Conservation (phyloP, 2,329 filamentous ascomycete species). For the Diaporthe humulicola region DNA sequence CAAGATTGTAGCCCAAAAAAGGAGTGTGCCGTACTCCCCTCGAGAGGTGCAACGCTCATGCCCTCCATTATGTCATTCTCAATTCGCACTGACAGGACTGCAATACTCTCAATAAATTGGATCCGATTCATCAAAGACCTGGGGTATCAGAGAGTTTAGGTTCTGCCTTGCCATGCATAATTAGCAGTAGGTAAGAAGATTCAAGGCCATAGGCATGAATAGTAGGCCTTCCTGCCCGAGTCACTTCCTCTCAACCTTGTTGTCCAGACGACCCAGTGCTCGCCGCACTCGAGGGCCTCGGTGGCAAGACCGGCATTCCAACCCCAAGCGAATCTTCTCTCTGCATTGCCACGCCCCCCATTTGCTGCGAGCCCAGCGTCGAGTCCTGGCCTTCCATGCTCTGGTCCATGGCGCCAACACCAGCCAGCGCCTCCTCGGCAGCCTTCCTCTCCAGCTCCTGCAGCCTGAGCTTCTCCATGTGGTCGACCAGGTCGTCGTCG, state of each 20-base stretch:
- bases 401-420: conserved; percentile 33
- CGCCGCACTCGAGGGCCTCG: conserved; percentile 55
- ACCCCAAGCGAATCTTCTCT: conserved; percentile 49
- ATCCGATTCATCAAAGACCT: neutral
- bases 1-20: neutral
- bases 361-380: conserved; percentile 43
- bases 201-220: neutral
- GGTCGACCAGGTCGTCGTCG: conserved; percentile 74
- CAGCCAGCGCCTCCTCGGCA: conserved; percentile 53
- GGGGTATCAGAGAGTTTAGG: conserved; percentile 17
- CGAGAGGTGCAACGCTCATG: no score
- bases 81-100: neutral
- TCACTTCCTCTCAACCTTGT: conserved; percentile 33
- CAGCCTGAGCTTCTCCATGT: conserved; percentile 69
- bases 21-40: no score
- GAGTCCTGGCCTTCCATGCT: conserved; percentile 39
- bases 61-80: neutral
- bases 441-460: conserved; percentile 63
- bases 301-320: conserved; percentile 52
- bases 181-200: neutral
- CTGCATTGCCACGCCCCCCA: conserved; percentile 61
- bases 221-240: neutral
- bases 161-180: conserved; percentile 11
- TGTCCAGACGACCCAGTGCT: conserved; percentile 54
- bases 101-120: neutral